Percentiles rank a stretch among this genome's conserved stretches.
These are phyloP conservation scores for Sonneratia alba DNA, from an alignment of 345 rosid genomes.

Conservation along the genomic window DNA sequence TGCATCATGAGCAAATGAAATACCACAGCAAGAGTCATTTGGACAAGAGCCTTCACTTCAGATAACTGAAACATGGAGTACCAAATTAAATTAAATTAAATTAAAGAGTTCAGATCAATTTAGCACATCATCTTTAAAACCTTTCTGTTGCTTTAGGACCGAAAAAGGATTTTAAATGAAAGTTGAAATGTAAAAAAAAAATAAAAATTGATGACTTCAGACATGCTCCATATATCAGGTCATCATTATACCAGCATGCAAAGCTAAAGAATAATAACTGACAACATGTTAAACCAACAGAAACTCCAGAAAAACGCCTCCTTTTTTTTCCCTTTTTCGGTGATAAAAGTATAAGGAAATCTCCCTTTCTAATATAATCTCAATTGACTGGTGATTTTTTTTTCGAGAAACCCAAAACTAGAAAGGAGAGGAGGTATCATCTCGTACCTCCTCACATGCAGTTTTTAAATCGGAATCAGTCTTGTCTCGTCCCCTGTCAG, in stretches of 20 bases:
- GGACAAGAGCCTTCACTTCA: background rate
- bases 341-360: background rate
- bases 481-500: background rate
- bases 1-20: background rate
- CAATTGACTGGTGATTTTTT: background rate
- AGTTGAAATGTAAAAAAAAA: no score
- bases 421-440: background rate
- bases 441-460: slow-evolving; percentile 2
- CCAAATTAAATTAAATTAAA: background rate
- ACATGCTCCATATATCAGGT: background rate
- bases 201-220: background rate
- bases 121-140: background rate
- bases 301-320: background rate
- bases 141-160: background rate
- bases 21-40: background rate
- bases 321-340: no score
- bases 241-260: background rate
- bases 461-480: background rate
- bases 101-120: background rate
- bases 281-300: background rate
- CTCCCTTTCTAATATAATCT: background rate
- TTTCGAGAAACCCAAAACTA: background rate
- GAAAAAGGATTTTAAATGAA: background rate
- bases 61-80: background rate
- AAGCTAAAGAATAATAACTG: background rate